phyloP scores from a whole-genome alignment of 2,329 filamentous ascomycete genomes.

The Dendryphion nanum region DNA sequence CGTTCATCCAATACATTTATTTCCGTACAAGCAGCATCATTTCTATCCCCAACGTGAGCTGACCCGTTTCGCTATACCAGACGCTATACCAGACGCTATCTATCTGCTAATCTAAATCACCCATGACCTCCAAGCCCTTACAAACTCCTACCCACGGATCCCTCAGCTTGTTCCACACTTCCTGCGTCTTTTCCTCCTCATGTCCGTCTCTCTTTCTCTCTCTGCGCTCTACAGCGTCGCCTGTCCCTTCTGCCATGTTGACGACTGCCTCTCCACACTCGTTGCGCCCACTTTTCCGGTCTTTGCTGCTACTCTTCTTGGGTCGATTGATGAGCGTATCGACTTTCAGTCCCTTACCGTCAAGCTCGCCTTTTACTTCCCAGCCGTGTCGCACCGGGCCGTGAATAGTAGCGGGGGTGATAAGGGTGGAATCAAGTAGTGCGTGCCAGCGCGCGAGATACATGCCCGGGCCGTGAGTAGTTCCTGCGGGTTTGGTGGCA shows the following conservation, averaged over 20 bases:
- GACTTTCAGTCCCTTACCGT: conserved; percentile 32
- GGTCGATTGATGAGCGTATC: conserved; percentile 8
- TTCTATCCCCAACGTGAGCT: too few relatives aligned
- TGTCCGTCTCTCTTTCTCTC: conserved; percentile 30
- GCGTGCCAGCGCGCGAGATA: conserved; percentile 72
- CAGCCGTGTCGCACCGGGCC: conserved; percentile 53
- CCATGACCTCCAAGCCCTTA: conserved; percentile 34
- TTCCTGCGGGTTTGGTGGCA: conserved; percentile 22
- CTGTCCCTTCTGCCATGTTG: conserved; percentile 21
- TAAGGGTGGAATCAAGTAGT: conserved; percentile 66
- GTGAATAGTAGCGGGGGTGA: conserved; percentile 58
- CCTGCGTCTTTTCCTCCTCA: conserved; percentile 28
- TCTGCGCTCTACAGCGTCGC: conserved; percentile 24
- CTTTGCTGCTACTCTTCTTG: conserved; percentile 5
- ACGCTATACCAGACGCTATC: too few relatives aligned
- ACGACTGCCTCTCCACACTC: conserved; percentile 7
- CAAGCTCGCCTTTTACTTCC: conserved; percentile 38
- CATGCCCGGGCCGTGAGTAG: conserved; percentile 65
- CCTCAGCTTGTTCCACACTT: conserved; percentile 31
- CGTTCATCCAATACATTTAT: too few relatives aligned
- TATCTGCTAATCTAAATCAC: too few relatives aligned
- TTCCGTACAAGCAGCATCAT: too few relatives aligned
- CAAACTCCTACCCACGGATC: conserved; percentile 34
- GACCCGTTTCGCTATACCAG: too few relatives aligned
- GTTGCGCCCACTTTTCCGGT: not conserved